phyloP scores from a whole-genome alignment of 257 asterid species.

The Rubia yunnanensis region DNA sequence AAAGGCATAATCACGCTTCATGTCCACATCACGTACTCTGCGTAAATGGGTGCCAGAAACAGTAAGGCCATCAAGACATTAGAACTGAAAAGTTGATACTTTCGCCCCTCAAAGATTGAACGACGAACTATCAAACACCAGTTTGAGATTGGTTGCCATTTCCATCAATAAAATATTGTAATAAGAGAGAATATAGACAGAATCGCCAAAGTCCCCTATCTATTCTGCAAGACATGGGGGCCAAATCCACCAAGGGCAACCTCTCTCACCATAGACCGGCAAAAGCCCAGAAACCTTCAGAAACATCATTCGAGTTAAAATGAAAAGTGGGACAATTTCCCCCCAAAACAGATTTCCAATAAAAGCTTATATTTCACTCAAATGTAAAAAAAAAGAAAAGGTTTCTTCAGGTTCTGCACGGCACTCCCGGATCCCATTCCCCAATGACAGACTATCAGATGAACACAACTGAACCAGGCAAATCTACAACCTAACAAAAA shows the following conservation, averaged over 20 bases:
- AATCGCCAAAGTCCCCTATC: constrained; percentile 47
- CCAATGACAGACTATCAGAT: not conserved
- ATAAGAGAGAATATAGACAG: constrained; percentile 44
- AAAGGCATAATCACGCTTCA: constrained; percentile 65
- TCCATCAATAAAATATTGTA: constrained; percentile 50
- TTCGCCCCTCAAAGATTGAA: constrained; percentile 50
- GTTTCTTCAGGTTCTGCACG: constrained; percentile 14
- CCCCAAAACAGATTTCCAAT: constrained; percentile 24
- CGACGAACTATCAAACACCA: constrained; percentile 46
- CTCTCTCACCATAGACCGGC: constrained; percentile 61
- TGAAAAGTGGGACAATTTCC: constrained; percentile 30
- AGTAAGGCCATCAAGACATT: constrained; percentile 57
- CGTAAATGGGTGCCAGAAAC: constrained; percentile 66
- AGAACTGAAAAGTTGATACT: constrained; percentile 51
- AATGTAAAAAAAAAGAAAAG: constrained; percentile 5
- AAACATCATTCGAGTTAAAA: constrained; percentile 47
- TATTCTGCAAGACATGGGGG: constrained; percentile 38
- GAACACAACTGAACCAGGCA: not conserved
- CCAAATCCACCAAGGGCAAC: constrained; percentile 58
- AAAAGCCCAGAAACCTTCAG: constrained; percentile 58
- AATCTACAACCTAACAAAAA: not conserved
- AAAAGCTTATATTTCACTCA: constrained; percentile 16
- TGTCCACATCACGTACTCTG: constrained; percentile 72
- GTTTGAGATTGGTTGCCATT: constrained; percentile 45
- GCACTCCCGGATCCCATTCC: constrained; percentile 3